Conservation (phyloP, 1,284 basidiomycete genomes). For the Microbotryomycetes sp. region DNA sequence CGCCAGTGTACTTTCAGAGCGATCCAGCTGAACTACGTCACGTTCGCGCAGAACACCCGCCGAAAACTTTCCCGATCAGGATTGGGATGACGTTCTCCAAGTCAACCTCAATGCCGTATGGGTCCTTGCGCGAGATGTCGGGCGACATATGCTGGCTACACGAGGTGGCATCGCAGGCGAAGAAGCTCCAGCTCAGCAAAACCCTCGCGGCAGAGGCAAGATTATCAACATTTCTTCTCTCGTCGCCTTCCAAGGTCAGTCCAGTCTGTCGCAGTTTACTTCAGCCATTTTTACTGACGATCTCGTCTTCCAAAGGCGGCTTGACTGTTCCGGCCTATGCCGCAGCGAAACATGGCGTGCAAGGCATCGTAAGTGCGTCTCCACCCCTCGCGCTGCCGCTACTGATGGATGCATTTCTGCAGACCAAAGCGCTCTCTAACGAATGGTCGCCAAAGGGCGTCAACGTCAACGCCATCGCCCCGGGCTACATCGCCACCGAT, state of each 20-base stretch:
- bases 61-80: constrained; percentile 69
- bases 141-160: constrained; percentile 61
- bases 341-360: constrained; percentile 73
- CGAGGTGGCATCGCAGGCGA: constrained; percentile 37
- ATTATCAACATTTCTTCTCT: constrained; percentile 76
- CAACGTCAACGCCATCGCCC: constrained; percentile 81
- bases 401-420: background rate
- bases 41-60: constrained; percentile 55
- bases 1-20: background rate
- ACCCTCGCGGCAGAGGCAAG: constrained; percentile 57
- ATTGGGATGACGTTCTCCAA: constrained; percentile 68
- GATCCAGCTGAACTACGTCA: background rate
- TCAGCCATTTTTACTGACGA: background rate
- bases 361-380: background rate
- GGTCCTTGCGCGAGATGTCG: constrained; percentile 67
- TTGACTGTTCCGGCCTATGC: constrained; percentile 84
- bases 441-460: constrained; percentile 75
- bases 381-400: too few species aligned
- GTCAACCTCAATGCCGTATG: constrained; percentile 72
- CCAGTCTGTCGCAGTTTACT: background rate
- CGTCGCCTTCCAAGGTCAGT: constrained; percentile 61
- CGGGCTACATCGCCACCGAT: constrained; percentile 87
- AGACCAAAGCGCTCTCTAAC: constrained; percentile 46
- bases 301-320: constrained; percentile 40
- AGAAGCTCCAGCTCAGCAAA: constrained; percentile 16